Evolutionary conservation across 2,329 filamentous ascomycete genomes (phyloP), one percentile per base, ranked within the genome.

Genomic region (Neoarthrinium moseri): DNA sequence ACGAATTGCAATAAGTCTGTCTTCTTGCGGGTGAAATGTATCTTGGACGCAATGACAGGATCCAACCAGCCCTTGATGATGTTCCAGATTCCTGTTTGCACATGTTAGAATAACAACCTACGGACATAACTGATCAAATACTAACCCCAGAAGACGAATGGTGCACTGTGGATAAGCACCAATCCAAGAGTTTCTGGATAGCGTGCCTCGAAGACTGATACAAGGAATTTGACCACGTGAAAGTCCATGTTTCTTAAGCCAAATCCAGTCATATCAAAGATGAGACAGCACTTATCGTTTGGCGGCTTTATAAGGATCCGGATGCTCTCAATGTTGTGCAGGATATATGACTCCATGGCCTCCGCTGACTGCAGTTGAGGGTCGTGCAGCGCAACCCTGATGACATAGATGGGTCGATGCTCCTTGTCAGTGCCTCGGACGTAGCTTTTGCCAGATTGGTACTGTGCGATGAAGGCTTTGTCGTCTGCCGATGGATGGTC

Each of bases 201-300:
- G 58, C 89, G 87, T 39, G 86, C 85, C 67, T 90, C 86, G 56
- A 90, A 87, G 58, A 84, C 86, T 55, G 88, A 86, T 65, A 89
- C 87, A 71, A 90, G 86, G 68, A 89, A 89, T 55, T 87, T 89
- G 42, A 89, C 83, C 0, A 86, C 84, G 0, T 81, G 75, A 61
- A 89, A 89, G 64, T 90, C 86, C 76, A 90, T 89, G 66, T 90
- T 89, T 10, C 81, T 75, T 61, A 89, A 71, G 12, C 78, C 78
- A 60, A 89, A 89, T 50, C 79, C 74, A 6, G 77, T 85, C 77
- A 89, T 84, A 64, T 90, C 86, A 59, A 90, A 89, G 43, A 89
- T 65, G 47, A 90, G 49, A 23, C 52, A 56, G 13, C 46, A 38
- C 29, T 45, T 50, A 37, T 18, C 56, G n/a, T 6, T 23, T 6